A percentile compares a stretch with the other conserved stretches of the same genome.
These are phyloP conservation scores for Leccinum proliferum DNA, from an alignment of 1,284 basidiomycete genomes.

Conservation along the genomic window DNA sequence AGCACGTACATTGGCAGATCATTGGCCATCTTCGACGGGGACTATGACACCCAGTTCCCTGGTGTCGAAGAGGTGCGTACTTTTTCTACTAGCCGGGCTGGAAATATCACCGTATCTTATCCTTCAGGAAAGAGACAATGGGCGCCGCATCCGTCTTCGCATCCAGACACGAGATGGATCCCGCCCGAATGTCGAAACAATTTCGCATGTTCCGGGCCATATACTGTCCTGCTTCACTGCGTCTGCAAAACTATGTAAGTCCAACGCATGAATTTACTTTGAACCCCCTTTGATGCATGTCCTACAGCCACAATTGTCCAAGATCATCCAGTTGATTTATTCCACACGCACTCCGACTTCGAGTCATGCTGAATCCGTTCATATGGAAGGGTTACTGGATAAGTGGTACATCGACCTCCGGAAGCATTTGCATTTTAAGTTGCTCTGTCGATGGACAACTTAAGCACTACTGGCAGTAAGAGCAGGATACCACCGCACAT, in stretches of 20 bases:
- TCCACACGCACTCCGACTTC: slow-evolving; percentile 55
- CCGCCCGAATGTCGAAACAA: slow-evolving; percentile 15
- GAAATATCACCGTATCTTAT: slow-evolving; percentile 3
- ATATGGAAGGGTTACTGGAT: slow-evolving; percentile 64
- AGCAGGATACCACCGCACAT: slow-evolving; percentile 53
- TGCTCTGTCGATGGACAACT: slow-evolving; percentile 33
- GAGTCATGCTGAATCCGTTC: slow-evolving; percentile 52
- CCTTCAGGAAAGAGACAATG: slow-evolving; percentile 48
- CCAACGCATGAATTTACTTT: neutral
- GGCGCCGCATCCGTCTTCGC: slow-evolving; percentile 37
- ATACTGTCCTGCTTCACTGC: slow-evolving; percentile 71
- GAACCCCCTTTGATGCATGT: slow-evolving; percentile 7
- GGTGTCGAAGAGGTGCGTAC: slow-evolving; percentile 53
- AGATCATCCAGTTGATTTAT: slow-evolving; percentile 72
- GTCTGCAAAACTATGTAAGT: slow-evolving; percentile 65
- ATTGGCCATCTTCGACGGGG: slow-evolving; percentile 71
- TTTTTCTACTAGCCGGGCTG: neutral
- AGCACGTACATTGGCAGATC: slow-evolving; percentile 78
- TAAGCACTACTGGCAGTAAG: slow-evolving; percentile 15
- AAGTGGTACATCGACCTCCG: slow-evolving; percentile 78
- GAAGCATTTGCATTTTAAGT: slow-evolving; percentile 60
- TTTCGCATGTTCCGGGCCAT: slow-evolving; percentile 36
- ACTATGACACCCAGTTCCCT: slow-evolving; percentile 76
- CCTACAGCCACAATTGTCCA: slow-evolving; percentile 57
- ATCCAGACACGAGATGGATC: slow-evolving; percentile 27